Base-by-base conservation (phyloP, 1,139 yeast species). In the Meyerozyma guilliermondii region DNA sequence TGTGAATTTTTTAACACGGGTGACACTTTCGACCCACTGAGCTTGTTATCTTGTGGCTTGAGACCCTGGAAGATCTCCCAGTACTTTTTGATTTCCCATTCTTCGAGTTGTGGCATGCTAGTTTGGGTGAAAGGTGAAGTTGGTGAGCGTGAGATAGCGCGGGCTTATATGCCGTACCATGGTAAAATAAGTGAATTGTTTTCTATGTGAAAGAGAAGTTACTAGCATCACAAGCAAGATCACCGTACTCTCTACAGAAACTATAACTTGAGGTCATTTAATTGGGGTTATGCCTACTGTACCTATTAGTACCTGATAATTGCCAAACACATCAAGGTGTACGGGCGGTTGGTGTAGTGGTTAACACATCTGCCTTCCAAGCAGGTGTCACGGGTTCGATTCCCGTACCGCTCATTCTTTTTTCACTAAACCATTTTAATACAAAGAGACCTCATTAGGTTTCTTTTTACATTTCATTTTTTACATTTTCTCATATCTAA, bases 21-120 rank as follows among this genome's bases (percentile, higher is more conserved):
- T 30, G 87, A 79, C 13, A 91, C 95, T 60, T 86, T 82, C 46
- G 86, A 94, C 37, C 96, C 96, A 18, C 85, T 76, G 27, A 92
- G 75, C 58, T 83, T 81, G 54, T 89, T 91, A 47, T 78, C 78
- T 24, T 68, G 78, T 0, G 98, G 98, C 49, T 79, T 78, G 53
- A 92, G 76, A 8, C 96, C 96, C 51, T 86, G 82, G 70, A 92
- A 92, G 44, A 92, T 89, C 63, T 92, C 96, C 98, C 98, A 92
- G 71, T 88, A 92, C 66, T 91, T 89, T 59, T 87, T 86, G 54
- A 91, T 88, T 64, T 91, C 98, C 83, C 95, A 87, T 55, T 89
- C 95, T 63, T 88, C 96, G 49, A 89, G 70, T 52, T 86, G 82
- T 35, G 83, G 83, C 76, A 71, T 71, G 18, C 38, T 49, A 13